Conservation (phyloP, 2,329 filamentous ascomycete genomes). For the Epichloe sibirici region DNA sequence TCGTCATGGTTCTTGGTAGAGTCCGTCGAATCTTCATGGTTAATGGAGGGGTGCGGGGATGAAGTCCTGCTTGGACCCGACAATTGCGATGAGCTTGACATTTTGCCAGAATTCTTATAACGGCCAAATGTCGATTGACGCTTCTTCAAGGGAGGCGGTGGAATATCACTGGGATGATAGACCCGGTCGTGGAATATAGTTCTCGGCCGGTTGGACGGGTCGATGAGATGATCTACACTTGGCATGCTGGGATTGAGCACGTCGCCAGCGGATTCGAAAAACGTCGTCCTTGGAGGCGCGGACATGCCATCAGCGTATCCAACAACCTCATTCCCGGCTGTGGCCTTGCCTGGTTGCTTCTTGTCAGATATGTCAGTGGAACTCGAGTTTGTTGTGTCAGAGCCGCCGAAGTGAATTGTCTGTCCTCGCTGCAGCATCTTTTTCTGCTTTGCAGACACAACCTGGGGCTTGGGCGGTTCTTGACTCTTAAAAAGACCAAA, state of each 20-base stretch:
- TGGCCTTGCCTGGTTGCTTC: constrained; percentile 25
- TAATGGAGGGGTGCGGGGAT: constrained; percentile 21
- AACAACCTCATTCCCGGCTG: constrained; percentile 36
- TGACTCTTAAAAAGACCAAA: constrained; percentile 62
- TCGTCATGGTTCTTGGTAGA: constrained; percentile 42
- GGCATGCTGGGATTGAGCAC: constrained; percentile 83
- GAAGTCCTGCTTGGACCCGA: constrained; percentile 17
- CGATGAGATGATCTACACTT: constrained; percentile 65
- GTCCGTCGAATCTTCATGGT: constrained; percentile 30
- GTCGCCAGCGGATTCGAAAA: constrained; percentile 92
- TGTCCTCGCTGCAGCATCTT: constrained; percentile 70
- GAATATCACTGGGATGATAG: constrained; percentile 89
- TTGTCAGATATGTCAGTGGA: constrained; percentile 9
- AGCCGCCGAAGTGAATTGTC: constrained; percentile 39
- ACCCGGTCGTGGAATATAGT: constrained; percentile 96
- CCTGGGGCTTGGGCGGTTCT: constrained; percentile 36
- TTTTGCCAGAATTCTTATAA: constrained; percentile 18
- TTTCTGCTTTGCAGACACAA: constrained; percentile 45
- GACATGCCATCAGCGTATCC: constrained; percentile 35
- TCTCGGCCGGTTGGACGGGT: constrained; percentile 67
- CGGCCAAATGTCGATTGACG: constrained; percentile 26
- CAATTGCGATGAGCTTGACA: constrained; percentile 12
- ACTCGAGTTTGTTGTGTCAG: constrained; percentile 12
- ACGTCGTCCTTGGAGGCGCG: constrained; percentile 77
- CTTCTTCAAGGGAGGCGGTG: constrained; percentile 58